A percentile compares a stretch with the other conserved stretches of the same genome.
phyloP scores from a whole-genome alignment of 208 protist species.

The Trypanosoma platydactyli region DNA sequence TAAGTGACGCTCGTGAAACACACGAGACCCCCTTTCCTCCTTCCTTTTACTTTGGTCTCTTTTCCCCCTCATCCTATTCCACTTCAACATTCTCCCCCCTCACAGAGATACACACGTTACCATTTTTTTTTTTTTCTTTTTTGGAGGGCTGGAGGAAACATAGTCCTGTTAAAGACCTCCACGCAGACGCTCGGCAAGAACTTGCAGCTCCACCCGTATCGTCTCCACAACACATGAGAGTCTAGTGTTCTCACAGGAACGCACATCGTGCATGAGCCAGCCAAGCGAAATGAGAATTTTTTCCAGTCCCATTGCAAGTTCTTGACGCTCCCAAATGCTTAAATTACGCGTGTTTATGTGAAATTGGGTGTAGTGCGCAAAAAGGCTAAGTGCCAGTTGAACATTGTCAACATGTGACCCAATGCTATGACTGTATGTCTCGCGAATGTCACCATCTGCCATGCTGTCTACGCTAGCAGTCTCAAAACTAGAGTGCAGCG shows the following conservation, averaged over 20 bases:
- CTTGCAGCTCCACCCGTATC: constrained; percentile 26
- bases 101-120: neutral
- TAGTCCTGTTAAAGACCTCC: neutral
- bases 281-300: constrained; percentile 45
- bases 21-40: constrained; percentile 1
- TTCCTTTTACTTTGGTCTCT: neutral
- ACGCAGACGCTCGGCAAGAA: constrained; percentile 11
- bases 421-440: constrained; percentile 27
- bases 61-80: neutral
- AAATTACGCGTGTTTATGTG: constrained; percentile 9
- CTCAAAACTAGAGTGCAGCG: constrained; percentile 10
- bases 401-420: constrained; percentile 51
- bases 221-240: constrained; percentile 22
- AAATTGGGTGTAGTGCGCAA: constrained; percentile 36
- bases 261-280: constrained; percentile 27
- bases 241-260: constrained; percentile 25
- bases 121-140: neutral
- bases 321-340: constrained; percentile 19
- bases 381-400: constrained; percentile 61
- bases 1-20: too few relatives aligned
- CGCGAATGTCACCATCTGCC: constrained; percentile 36
- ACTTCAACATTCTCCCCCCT: too few relatives aligned
- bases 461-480: constrained; percentile 19
- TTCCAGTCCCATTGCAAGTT: constrained; percentile 37
- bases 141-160: neutral